Percentiles rank a stretch among this genome's conserved stretches.
These are phyloP conservation scores for Suillus occidentalis DNA, from an alignment of 768 basidiomycete species.

Conservation along the genomic window DNA sequence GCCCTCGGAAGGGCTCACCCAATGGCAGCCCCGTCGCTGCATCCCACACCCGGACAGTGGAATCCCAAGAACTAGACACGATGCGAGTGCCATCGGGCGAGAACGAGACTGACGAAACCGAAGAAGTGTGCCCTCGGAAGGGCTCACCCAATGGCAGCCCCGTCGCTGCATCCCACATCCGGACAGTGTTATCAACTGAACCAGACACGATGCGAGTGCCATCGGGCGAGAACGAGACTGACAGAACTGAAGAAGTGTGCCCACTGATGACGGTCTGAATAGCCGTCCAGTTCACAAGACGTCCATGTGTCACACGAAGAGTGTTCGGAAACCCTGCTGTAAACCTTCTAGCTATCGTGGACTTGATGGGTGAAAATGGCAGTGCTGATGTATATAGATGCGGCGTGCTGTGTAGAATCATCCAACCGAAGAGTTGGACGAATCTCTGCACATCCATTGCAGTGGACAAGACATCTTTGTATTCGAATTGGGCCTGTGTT, in stretches of 20 bases:
- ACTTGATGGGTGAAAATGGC: no score
- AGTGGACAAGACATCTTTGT: background rate
- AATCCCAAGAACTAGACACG: conserved; percentile 19
- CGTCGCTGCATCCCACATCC: conserved; percentile 7
- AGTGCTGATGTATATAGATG: no score
- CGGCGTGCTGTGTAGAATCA: no score
- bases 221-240: conserved; percentile 14
- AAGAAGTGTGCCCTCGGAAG: conserved; percentile 13
- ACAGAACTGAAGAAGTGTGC: background rate
- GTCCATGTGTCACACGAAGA: no score
- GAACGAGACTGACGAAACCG: conserved; percentile 17
- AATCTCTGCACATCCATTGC: conserved; percentile 14
- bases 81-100: conserved; percentile 19
- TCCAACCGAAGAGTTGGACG: conserved; percentile 1
- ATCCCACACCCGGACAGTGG: conserved; percentile 7
- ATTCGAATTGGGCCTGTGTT: background rate
- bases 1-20: background rate
- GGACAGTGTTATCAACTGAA: background rate
- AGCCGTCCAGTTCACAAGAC: no score
- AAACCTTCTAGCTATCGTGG: no score
- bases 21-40: background rate
- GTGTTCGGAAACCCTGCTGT: no score
- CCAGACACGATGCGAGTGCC: conserved; percentile 13
- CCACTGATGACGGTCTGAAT: no score
- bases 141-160: conserved; percentile 4